Conservation (phyloP, 2,329 filamentous ascomycete genomes). For the Pseudocercospora crystallina region DNA sequence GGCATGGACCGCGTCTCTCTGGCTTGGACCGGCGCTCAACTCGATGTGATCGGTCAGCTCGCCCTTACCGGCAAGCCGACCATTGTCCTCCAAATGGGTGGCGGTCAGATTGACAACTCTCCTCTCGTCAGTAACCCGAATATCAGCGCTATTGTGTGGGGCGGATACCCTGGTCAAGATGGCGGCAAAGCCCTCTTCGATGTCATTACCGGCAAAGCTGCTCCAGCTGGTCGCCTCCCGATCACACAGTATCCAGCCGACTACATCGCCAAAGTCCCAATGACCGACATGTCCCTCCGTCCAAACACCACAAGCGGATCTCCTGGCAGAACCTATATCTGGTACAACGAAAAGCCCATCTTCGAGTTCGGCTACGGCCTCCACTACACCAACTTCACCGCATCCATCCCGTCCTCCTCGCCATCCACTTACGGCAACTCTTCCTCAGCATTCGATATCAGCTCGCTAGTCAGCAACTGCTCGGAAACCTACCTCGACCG, state of each 20-base stretch:
- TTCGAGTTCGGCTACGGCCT: slow-evolving; percentile 57
- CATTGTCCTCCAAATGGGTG: slow-evolving; percentile 54
- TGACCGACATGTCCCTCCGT: slow-evolving; percentile 58
- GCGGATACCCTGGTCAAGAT: slow-evolving; percentile 60
- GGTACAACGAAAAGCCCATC: slow-evolving; percentile 54
- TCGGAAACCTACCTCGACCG: slow-evolving; percentile 42
- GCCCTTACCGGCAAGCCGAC: slow-evolving; percentile 50
- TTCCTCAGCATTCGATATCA: slow-evolving; percentile 33
- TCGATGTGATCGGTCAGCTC: slow-evolving; percentile 52
- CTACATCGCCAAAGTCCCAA: slow-evolving; percentile 52
- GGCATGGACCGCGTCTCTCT: slow-evolving; percentile 53
- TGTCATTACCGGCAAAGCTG: slow-evolving; percentile 51
- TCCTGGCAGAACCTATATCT: slow-evolving; percentile 60
- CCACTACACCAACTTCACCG: slow-evolving; percentile 58
- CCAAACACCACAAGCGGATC: slow-evolving; percentile 41
- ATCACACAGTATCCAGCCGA: slow-evolving; percentile 56
- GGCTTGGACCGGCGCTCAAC: slow-evolving; percentile 53
- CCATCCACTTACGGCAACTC: slow-evolving; percentile 15
- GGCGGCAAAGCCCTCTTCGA: slow-evolving; percentile 58
- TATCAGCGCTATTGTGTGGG: slow-evolving; percentile 57
- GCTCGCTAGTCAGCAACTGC: slow-evolving; percentile 39
- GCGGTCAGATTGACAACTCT: slow-evolving; percentile 53
- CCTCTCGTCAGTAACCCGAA: slow-evolving; percentile 49
- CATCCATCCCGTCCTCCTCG: slow-evolving; percentile 12
- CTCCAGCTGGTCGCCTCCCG: slow-evolving; percentile 56